phyloP scores from a whole-genome alignment of 768 basidiomycete species.

The Lentinula edodes region DNA sequence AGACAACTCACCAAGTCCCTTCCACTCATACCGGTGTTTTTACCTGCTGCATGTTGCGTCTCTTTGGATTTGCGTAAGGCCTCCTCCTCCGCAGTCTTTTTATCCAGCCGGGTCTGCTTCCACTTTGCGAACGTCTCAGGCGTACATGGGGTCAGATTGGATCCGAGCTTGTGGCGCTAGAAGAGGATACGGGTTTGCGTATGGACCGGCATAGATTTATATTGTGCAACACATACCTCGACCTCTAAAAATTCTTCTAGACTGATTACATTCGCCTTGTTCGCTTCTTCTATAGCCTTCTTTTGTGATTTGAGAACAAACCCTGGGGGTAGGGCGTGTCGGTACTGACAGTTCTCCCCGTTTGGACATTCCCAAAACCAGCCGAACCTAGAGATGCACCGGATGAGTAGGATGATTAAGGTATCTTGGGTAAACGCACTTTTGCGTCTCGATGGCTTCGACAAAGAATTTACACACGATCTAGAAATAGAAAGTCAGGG shows the following conservation, averaged over 20 bases:
- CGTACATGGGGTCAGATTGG: constrained; percentile 90
- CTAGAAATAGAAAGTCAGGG: constrained; percentile 28
- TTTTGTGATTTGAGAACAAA: constrained; percentile 93
- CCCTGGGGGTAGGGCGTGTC: constrained; percentile 93
- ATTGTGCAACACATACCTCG: constrained; percentile 52
- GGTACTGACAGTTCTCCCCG: constrained; percentile 85
- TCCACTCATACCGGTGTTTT: constrained; percentile 90
- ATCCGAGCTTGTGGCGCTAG: constrained; percentile 90
- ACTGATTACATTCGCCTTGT: constrained; percentile 83
- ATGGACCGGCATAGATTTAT: too few species aligned
- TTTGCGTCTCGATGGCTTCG: constrained; percentile 89
- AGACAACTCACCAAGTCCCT: constrained; percentile 72
- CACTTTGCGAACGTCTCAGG: constrained; percentile 86
- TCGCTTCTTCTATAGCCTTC: constrained; percentile 88
- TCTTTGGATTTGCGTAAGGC: constrained; percentile 80
- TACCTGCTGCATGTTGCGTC: constrained; percentile 76
- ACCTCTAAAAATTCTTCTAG: constrained; percentile 97
- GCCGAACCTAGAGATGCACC: constrained; percentile 48
- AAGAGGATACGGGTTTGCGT: background rate
- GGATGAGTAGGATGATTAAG: background rate
- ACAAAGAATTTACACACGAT: constrained; percentile 99
- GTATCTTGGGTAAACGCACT: constrained; percentile 29
- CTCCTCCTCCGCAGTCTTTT: constrained; percentile 88
- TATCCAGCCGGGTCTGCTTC: constrained; percentile 94
- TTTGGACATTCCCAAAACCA: constrained; percentile 98